Evolutionary conservation across 352 stramenopile genomes (phyloP).

Genomic region (Aphanomyces invadans): DNA sequence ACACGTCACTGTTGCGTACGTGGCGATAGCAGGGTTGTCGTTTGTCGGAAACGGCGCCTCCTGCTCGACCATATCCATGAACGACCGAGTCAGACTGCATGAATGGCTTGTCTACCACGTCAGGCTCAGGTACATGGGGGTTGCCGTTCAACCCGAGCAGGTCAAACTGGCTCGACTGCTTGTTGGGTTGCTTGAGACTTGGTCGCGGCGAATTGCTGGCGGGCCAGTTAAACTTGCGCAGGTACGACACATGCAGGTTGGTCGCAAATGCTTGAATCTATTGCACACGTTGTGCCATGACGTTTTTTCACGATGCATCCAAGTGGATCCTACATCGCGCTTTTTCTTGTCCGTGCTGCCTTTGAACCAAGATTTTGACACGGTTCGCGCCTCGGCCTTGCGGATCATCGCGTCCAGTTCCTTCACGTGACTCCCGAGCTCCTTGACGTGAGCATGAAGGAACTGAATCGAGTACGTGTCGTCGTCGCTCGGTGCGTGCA

Average conservation of each 20-base stretch:
- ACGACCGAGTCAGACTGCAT: no score
- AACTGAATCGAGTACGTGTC: conserved; percentile 22
- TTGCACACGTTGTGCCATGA: conserved; percentile 27
- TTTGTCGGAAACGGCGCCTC: neutral
- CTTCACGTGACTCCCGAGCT: conserved; percentile 21
- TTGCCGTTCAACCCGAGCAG: neutral
- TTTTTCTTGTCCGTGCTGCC: conserved; percentile 74
- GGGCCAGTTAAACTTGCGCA: conserved; percentile 42
- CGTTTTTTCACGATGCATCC: no score
- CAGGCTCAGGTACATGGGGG: neutral
- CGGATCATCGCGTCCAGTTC: conserved; percentile 23
- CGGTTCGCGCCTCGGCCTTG: conserved; percentile 26
- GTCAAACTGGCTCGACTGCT: conserved; percentile 13
- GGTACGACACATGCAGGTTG: conserved; percentile 80
- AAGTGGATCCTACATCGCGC: conserved; percentile 22
- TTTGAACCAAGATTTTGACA: conserved; percentile 74
- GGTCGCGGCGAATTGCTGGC: neutral
- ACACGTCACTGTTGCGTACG: conserved; percentile 65
- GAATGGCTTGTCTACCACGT: neutral
- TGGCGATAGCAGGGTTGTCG: conserved; percentile 24
- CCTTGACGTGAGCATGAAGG: conserved; percentile 20
- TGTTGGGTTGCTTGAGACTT: neutral
- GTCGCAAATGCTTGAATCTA: conserved; percentile 67
- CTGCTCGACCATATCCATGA: no score
- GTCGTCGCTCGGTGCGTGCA: conserved; percentile 16